These are phyloP conservation scores for Triticum aestivum DNA, from an alignment of 176 grass and related monocot genomes.

Conservation along the genomic window IWGSC_CS_RefSeq_v2.1 NC_057801.1:596006840-596007339, in stretches of 20 bases:
- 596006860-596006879: neutral
- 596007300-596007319: no score
- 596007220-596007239: no score
- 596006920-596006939: neutral
- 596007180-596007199: neutral
- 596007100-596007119: conserved; percentile 22
- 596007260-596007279: no score
- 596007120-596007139: neutral
- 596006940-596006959: neutral
- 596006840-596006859: neutral
- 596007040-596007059: neutral
- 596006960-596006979: neutral
- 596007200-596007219: no score
- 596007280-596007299: no score
- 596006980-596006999: neutral
- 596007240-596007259: no score
- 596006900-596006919: neutral
- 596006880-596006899: neutral
- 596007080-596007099: neutral
- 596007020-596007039: neutral
- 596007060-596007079: neutral
- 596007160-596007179: neutral
- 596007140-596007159: neutral
- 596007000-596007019: neutral
- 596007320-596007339: no score